Evolutionary conservation across 129 eudicot genomes (phyloP).

Genomic region (Arctium minus): DNA sequence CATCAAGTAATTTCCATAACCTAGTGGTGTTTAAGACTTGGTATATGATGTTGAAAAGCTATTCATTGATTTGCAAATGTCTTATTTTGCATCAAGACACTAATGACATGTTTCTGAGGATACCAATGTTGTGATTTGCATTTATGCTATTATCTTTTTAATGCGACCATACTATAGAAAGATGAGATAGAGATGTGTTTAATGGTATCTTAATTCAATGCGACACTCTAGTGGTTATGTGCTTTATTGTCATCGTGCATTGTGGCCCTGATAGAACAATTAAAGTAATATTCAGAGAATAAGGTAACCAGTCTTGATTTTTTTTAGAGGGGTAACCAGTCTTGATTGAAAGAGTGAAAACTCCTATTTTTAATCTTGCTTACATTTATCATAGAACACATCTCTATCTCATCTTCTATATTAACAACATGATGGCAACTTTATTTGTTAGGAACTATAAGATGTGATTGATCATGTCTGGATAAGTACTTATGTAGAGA

Average conservation of each 20-base stretch:
- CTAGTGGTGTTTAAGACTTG: background rate
- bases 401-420: background rate
- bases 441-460: background rate
- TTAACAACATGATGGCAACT: background rate
- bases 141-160: background rate
- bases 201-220: background rate
- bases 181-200: background rate
- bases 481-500: background rate
- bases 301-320: background rate
- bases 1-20: background rate
- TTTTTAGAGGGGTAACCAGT: background rate
- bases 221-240: background rate
- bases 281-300: background rate
- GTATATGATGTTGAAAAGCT: background rate
- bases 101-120: background rate
- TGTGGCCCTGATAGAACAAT: background rate
- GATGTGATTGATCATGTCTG: background rate
- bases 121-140: background rate
- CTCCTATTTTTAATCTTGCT: background rate
- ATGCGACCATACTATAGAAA: background rate
- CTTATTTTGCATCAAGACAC: background rate
- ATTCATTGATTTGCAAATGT: background rate
- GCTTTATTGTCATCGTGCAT: background rate
- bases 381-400: background rate
- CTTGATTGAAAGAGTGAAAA: background rate